Evolutionary conservation across 192 early-diverging fungal species (phyloP), one percentile per base, ranked within the genome.

Genomic region (Dissophora globulifera): DNA sequence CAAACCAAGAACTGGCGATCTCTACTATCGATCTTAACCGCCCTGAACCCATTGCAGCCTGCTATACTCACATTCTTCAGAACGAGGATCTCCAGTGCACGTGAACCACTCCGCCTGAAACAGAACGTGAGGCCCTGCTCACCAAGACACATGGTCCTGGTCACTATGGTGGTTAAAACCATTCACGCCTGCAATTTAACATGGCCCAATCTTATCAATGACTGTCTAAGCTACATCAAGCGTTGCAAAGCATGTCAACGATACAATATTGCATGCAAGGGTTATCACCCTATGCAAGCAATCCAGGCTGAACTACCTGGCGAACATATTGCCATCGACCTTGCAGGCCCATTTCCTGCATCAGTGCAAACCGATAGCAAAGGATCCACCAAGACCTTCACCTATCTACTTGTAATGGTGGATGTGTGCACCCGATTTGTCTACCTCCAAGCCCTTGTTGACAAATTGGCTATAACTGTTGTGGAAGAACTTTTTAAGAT

Each of bases 341-440:
- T 78, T 2, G 68, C 68, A 8, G n/a, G n/a, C n/a, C 45, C 43
- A 15, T 58, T 71, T 32, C 49, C 54, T n/a, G n/a, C n/a, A n/a
- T n/a, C n/a, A n/a, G n/a, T n/a, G n/a, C n/a, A n/a, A n/a, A n/a
- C n/a, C n/a, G n/a, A n/a, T n/a, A n/a, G n/a, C n/a, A n/a, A n/a
- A n/a, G 25, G 2, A 10, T 49, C 43, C 17, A 31, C 41, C 3
- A 25, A 26, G 13, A 30, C 29, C 0, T 57, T 78, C 9, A 19
- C 2, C 1, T 67, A 47, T 17, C 26, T 46, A n/a, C 46, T 81
- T 6, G 42, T 76, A 15, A 33, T 81, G 4, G 68, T 81, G 1
- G 80, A 81, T 13, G 41, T 81, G 12, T 78, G 80, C 43, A 78
- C 71, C 8, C 53, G 64, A 40, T 76, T 81, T 43, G 50, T 64